Conservation (phyloP, 257 asterid genomes). For the Solanum infundibuliforme region DNA sequence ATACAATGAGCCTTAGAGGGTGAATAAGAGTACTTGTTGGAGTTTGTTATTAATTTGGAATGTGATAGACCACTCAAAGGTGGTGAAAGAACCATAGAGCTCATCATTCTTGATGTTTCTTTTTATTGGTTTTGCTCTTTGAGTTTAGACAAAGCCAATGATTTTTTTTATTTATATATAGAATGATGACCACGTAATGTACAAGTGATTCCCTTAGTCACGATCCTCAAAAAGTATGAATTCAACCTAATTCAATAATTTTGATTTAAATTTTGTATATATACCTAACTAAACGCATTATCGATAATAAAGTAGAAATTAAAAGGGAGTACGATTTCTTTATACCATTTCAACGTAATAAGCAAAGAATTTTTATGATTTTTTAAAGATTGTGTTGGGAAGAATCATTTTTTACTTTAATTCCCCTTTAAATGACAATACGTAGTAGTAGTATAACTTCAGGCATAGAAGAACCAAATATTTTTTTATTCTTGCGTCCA, state of each 20-base stretch:
- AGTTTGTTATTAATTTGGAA: background rate
- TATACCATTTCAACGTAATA: background rate
- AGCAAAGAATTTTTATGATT: background rate
- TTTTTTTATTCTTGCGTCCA: background rate
- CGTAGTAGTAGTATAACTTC: background rate
- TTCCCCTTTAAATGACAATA: background rate
- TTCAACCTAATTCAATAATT: too few relatives aligned
- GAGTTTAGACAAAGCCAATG: background rate
- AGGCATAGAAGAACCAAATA: background rate
- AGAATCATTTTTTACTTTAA: background rate
- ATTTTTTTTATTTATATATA: background rate
- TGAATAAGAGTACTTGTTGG: background rate
- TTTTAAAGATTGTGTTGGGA: background rate
- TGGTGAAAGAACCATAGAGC: background rate
- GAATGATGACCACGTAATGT: background rate
- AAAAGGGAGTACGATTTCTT: background rate
- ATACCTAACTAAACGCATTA: too few relatives aligned
- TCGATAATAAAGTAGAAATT: too few relatives aligned
- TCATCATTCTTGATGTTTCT: background rate
- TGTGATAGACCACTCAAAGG: background rate
- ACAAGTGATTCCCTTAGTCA: background rate
- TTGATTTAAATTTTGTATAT: rapidly evolving
- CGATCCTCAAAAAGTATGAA: too few relatives aligned
- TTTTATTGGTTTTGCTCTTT: background rate
- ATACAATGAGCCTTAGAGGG: background rate